These are phyloP conservation scores for Pichia sp. DNA, from an alignment of 1,139 yeast species.

Conservation along the genomic window DNA sequence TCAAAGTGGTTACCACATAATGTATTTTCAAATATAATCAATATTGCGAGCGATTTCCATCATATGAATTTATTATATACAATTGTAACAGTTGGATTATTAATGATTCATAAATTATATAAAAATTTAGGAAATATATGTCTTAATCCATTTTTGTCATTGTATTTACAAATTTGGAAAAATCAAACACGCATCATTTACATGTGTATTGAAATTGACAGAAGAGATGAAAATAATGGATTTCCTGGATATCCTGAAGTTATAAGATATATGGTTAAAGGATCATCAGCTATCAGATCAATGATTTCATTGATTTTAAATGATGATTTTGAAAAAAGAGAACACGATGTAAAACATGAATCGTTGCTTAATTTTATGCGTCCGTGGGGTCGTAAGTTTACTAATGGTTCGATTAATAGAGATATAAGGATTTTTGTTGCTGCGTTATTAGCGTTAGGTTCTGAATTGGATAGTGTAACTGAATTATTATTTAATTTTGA, in stretches of 20 bases:
- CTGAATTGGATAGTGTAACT: constrained; percentile 41
- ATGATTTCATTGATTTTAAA: constrained; percentile 57
- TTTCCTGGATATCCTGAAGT: constrained; percentile 32
- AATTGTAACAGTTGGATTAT: constrained; percentile 43
- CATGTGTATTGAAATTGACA: constrained; percentile 57
- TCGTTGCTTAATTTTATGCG: constrained; percentile 51
- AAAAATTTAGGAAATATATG: constrained; percentile 35
- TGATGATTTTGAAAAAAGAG: constrained; percentile 33
- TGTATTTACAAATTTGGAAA: constrained; percentile 56
- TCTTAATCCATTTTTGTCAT: constrained; percentile 54
- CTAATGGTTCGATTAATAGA: constrained; percentile 50
- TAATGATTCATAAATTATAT: constrained; percentile 48
- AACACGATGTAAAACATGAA: constrained; percentile 50
- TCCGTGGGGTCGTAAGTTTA: constrained; percentile 53
- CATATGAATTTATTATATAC: constrained; percentile 46
- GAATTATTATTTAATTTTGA: constrained; percentile 51
- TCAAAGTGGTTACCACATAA: constrained; percentile 49
- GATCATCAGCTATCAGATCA: constrained; percentile 56
- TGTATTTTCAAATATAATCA: constrained; percentile 27
- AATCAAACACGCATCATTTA: constrained; percentile 51
- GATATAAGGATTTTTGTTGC: constrained; percentile 48
- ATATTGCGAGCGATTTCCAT: constrained; percentile 27
- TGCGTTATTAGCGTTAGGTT: constrained; percentile 39
- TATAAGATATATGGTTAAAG: constrained; percentile 47
- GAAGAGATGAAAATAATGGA: constrained; percentile 43